Evolutionary conservation across 108 stramenopile genomes (phyloP), one percentile per base, ranked within the genome.

Genomic region (Pseudonitzschia multiseries): DNA sequence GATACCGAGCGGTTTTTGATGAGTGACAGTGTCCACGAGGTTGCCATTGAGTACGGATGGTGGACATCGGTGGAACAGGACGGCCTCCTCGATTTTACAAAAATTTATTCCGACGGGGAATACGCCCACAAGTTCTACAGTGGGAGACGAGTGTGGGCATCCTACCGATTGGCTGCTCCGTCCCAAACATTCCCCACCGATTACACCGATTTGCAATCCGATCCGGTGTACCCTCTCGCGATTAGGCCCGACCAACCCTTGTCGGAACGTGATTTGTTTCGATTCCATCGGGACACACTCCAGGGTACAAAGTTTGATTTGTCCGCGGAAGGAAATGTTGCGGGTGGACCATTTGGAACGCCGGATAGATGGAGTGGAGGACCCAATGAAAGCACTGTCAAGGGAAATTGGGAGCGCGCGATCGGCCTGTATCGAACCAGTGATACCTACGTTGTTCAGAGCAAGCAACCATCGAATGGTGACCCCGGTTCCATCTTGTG

Each of bases 281-380:
- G 71, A 24, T 74, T 87, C 12, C 81, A 84, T 50, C 83, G 90
- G 9, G 80, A 92, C 69, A 87, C 87, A 70, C 92, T 91, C 68
- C 83, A 87, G 46, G 88, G 88, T 27, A 92, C 92, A 20, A 48
- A 64, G 21, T 93, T 73, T 64, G 87, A 90, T 68, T 59, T 90
- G 62, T 44, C 61, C 6, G 77, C 73, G 17, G 50, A 42, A n/a
- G 83, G 83, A 22, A 84, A 80, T 27, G 68, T 84, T 56, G 83
- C 80, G 12, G 83, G 77, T 44, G 82, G 81, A 33, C 76, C 78
- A 12, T 84, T 84, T 78, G 70, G 80, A 8, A 72, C 67, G 40
- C 83, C 83, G 1, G 80, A 84, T 75, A 76, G 80, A 51, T 80
- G 79, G 83, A 81, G 78, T 77, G 80, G 18, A 17, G 83, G 83